Evolutionary conservation across 2,329 filamentous ascomycete genomes (phyloP), one percentile per base, ranked within the genome.

Genomic region (Microdochium trichocladiopsis): DNA sequence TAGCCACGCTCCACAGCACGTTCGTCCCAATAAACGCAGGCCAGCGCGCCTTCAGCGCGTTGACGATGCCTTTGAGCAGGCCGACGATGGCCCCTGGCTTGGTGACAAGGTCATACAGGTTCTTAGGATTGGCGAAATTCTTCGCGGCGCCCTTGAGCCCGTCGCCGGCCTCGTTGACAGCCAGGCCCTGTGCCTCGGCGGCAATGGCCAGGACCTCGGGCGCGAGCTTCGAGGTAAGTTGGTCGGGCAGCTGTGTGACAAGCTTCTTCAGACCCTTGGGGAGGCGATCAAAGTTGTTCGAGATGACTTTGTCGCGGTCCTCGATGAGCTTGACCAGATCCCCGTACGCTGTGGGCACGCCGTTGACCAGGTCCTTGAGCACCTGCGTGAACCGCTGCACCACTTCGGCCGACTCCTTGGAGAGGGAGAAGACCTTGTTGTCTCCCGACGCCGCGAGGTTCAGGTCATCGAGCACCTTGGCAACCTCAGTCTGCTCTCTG

Each of bases 1-100:
- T 73, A 0, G 90, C 91, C 58, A 97, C 74, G 57, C 89, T 94
- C 84, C 95, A 90, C 16, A 97, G 76, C 18, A 96, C 85, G 68
- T 95, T 97, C 51, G 93, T 92, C 12, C 92, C 92, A 55, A 96
- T 82, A 56, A 96, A 86, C 1, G 91, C 91, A 0, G 94, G 94
- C 79, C 95, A 97, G 47, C 93, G 78, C 55, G 89, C 75, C 70
- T 92, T 90, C 53, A 99, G 70, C 50, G 92, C 93, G 54, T 89
- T 89, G 64, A 97, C 85, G 52, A 97, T 96, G n/a, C 88, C 90
- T 63, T 87, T 86, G 48, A 99, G 73, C 79, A 96, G 86, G 2
- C 84, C 83, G 1, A 89, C 88, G 3, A 96, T 79, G 0, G 90
- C 86, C n/a, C 91, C 88, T 2, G 95, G 89, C 59, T 95, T 93